phyloP scores from a whole-genome alignment of 805 yeast genomes.

The Clavispora santaluciae region DNA sequence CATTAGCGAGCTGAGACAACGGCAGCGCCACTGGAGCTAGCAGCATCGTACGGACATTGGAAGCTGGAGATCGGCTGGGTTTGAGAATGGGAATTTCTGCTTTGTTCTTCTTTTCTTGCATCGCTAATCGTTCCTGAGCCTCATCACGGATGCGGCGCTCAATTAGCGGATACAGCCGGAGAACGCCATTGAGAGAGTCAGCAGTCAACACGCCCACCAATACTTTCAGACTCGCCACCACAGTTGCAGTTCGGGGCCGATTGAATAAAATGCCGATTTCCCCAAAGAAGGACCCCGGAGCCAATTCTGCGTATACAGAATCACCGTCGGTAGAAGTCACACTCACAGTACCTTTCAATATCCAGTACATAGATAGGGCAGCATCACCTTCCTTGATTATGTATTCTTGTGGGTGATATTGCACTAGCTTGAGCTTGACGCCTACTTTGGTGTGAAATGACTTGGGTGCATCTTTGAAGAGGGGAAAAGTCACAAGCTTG shows the following conservation, averaged over 20 bases:
- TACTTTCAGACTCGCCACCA: conserved; percentile 63
- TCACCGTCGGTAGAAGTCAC: conserved; percentile 77
- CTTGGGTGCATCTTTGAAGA: conserved; percentile 63
- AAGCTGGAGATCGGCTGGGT: conserved; percentile 11
- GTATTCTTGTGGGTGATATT: conserved; percentile 63
- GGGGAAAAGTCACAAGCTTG: conserved; percentile 53
- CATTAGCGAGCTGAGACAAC: conserved; percentile 10
- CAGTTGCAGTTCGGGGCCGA: conserved; percentile 76
- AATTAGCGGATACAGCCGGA: conserved; percentile 58
- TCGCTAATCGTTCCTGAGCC: conserved; percentile 70
- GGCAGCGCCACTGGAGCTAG: conserved; percentile 18
- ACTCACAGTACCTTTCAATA: conserved; percentile 68
- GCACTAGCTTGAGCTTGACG: conserved; percentile 52
- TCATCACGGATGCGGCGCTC: conserved; percentile 71
- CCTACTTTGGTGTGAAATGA: conserved; percentile 59
- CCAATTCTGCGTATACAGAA: conserved; percentile 63
- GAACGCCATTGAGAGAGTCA: conserved; percentile 53
- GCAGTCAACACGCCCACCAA: conserved; percentile 65
- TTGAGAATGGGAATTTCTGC: conserved; percentile 32
- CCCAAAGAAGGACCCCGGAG: conserved; percentile 69
- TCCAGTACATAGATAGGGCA: conserved; percentile 76
- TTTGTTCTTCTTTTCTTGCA: conserved; percentile 58
- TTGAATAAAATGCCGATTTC: conserved; percentile 74
- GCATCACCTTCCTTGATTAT: conserved; percentile 70
- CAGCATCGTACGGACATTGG: conserved; percentile 4